Evolutionary conservation across 192 early-diverging fungal genomes (phyloP).

Genomic region (Coemansia reversa): DNA sequence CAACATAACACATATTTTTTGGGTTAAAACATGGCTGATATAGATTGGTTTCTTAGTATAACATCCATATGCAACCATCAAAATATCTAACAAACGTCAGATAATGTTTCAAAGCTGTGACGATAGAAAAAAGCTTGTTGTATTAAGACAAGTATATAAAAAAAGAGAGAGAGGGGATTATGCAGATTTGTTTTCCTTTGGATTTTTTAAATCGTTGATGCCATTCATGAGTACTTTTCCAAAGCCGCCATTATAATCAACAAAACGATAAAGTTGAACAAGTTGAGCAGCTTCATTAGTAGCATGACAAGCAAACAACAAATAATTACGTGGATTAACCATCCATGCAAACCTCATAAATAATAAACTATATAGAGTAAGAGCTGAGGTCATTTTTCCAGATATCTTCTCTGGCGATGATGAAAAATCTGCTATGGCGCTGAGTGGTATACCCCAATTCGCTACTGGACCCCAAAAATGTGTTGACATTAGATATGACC

Average conservation of each 20-base stretch:
- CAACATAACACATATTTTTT: no score
- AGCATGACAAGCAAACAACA: conserved; percentile 91
- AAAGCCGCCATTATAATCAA: conserved; percentile 66
- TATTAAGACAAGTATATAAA: no score
- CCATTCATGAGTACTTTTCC: conserved; percentile 34
- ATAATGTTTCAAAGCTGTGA: no score
- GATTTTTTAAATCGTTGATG: conserved; percentile 19
- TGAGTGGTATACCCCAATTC: conserved; percentile 95
- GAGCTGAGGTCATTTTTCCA: conserved; percentile 90
- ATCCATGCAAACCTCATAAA: conserved; percentile 97
- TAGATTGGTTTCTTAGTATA: no score
- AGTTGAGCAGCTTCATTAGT: conserved; percentile 91
- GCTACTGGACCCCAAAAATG: conserved; percentile 61
- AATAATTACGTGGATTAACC: conserved; percentile 86
- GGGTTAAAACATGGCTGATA: no score
- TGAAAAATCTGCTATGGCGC: conserved; percentile 88
- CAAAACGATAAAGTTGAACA: conserved; percentile 79
- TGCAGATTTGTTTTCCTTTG: not conserved
- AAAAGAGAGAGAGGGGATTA: no score
- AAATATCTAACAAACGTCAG: no score
- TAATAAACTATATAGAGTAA: conserved; percentile 83
- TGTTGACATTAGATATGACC: conserved; percentile 68
- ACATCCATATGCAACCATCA: no score
- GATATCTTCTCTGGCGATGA: conserved; percentile 90
- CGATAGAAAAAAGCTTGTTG: no score